phyloP scores from a whole-genome alignment of 768 basidiomycete genomes.

The Hericium coralloides region DNA sequence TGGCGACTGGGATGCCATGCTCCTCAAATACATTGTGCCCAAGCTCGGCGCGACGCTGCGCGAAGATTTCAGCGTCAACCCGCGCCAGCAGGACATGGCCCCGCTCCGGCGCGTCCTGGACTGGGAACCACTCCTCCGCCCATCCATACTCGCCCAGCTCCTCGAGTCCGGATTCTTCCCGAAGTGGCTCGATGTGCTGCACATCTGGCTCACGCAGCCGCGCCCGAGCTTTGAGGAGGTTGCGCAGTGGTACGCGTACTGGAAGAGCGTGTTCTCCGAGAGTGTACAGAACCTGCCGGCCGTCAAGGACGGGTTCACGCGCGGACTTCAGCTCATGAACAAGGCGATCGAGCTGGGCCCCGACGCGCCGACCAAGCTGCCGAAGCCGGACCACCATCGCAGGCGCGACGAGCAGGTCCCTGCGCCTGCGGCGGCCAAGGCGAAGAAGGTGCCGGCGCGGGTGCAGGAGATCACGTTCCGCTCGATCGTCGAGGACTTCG shows the following conservation, averaged over 20 bases:
- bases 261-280: constrained; percentile 77
- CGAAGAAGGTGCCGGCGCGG: constrained; percentile 37
- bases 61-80: constrained; percentile 84
- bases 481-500: constrained; percentile 86
- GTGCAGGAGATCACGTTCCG: constrained; percentile 87
- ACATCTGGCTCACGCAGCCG: constrained; percentile 90
- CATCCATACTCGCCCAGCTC: constrained; percentile 73
- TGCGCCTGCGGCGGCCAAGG: constrained; percentile 20
- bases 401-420: constrained; percentile 22
- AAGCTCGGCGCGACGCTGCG: constrained; percentile 80
- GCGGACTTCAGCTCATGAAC: constrained; percentile 90
- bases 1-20: constrained; percentile 83
- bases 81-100: constrained; percentile 80
- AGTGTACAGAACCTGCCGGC: constrained; percentile 55
- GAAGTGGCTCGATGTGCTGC: constrained; percentile 89
- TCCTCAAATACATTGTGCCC: constrained; percentile 88
- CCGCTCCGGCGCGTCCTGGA: constrained; percentile 68
- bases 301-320: constrained; percentile 73
- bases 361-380: constrained; percentile 58
- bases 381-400: constrained; percentile 58
- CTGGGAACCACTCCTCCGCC: constrained; percentile 69
- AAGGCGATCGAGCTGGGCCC: constrained; percentile 82
- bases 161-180: constrained; percentile 93
- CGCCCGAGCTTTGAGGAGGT: constrained; percentile 87
- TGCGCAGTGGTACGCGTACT: constrained; percentile 85